A percentile compares a stretch with the other conserved stretches of the same genome.
Conservation (phyloP, 1,139 yeast species). For the Hyphopichia buzzinii region DNA sequence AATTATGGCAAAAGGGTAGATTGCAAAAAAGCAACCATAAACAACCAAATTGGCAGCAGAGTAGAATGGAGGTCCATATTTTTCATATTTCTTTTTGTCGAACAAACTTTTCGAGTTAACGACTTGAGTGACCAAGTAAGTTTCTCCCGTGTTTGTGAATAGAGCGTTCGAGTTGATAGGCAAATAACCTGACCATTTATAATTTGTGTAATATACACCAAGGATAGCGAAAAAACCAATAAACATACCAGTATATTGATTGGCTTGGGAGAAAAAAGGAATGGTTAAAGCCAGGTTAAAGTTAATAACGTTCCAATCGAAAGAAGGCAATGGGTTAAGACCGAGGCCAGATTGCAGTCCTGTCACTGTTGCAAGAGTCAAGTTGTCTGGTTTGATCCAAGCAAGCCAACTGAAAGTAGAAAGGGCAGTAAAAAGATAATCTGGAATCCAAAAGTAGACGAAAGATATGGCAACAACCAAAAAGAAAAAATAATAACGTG, state of each 20-base stretch:
- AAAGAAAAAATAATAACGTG: constrained; percentile 31
- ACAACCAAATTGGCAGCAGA: constrained; percentile 41
- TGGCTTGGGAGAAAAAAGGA: constrained; percentile 48
- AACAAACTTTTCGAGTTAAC: constrained; percentile 37
- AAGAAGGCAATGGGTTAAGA: constrained; percentile 53
- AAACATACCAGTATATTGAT: constrained; percentile 41
- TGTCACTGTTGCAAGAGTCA: constrained; percentile 50
- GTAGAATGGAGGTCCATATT: constrained; percentile 48
- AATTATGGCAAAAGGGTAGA: constrained; percentile 55
- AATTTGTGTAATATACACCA: constrained; percentile 50
- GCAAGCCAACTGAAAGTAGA: constrained; percentile 38
- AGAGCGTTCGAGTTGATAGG: constrained; percentile 53
- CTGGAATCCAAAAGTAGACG: constrained; percentile 35
- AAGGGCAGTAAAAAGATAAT: constrained; percentile 30
- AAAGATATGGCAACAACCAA: constrained; percentile 21
- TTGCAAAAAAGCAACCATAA: constrained; percentile 57
- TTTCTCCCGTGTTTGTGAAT: constrained; percentile 47
- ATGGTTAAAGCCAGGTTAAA: constrained; percentile 25
- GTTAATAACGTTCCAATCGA: constrained; percentile 47
- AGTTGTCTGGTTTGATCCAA: constrained; percentile 33
- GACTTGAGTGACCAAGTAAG: constrained; percentile 40
- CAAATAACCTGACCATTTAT: constrained; percentile 49
- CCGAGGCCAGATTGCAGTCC: constrained; percentile 57
- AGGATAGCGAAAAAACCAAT: constrained; percentile 41
- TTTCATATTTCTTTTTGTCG: constrained; percentile 38